phyloP scores from a whole-genome alignment of 306 rosid species.

The Vigna radiata region DNA sequence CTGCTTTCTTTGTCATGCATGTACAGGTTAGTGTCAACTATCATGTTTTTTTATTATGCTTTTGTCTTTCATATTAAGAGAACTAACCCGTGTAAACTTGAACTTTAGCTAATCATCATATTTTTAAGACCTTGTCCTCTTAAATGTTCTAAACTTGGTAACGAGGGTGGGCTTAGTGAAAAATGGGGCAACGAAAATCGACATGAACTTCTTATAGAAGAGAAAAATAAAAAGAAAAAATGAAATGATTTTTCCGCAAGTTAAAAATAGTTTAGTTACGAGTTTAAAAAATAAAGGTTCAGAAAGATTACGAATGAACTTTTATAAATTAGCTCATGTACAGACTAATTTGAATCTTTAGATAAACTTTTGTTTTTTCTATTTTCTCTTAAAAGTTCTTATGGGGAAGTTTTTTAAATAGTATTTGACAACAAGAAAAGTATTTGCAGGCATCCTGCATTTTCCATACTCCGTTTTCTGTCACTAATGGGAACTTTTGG shows the following conservation, averaged over 20 bases:
- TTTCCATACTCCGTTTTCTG: constrained; percentile 29
- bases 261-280: too few relatives aligned
- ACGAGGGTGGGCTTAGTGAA: neutral
- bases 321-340: too few relatives aligned
- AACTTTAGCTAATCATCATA: constrained; percentile 28
- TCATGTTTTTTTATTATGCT: constrained; percentile 36
- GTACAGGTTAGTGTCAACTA: constrained; percentile 73
- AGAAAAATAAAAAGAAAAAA: too few relatives aligned
- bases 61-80: constrained; percentile 32
- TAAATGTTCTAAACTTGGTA: too few relatives aligned
- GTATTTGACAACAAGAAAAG: constrained; percentile 21
- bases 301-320: too few relatives aligned
- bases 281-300: too few relatives aligned
- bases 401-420: neutral
- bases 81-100: constrained; percentile 19
- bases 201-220: too few relatives aligned
- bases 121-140: neutral
- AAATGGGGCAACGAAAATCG: constrained; percentile 20
- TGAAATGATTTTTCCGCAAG: too few relatives aligned
- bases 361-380: too few relatives aligned
- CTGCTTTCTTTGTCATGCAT: constrained; percentile 88
- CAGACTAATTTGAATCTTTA: too few relatives aligned
- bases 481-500: constrained; percentile 27
- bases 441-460: constrained; percentile 11
- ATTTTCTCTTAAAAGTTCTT: too few relatives aligned